Base-by-base conservation (phyloP, 257 asterid species). In the Petunia axillaris region DNA sequence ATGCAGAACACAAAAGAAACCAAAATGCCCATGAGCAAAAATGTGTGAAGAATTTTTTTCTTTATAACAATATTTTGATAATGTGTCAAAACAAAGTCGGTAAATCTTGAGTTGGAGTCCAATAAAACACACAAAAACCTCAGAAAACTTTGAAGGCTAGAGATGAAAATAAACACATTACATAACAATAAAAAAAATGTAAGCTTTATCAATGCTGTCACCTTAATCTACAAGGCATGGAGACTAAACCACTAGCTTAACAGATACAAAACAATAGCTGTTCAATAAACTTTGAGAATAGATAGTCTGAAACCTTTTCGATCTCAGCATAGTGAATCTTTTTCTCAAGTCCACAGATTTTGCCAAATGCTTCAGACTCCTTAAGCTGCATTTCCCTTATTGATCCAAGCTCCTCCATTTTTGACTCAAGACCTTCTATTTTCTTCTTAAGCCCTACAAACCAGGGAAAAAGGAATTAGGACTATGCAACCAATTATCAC, bases 361-460 rank as follows among this genome's bases (percentile, higher is more conserved):
- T 93, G 63, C 97, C 98, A 65, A 98, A 93, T 81, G 94, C 95
- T 86, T 93, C 98, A 55, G 99, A 96, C 87, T 91, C 98, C 90
- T 89, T 93, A 46, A 94, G 98, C 89, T 96, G 96, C 97, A 96
- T 88, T 81, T 96, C 99, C 88, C 99, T 89, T 83, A 96, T 89
- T 81, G 99, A 94, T 68, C 98, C 99, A 83, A 96, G 98, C 87
- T 90, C 91, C 88, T 91, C 98, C 91, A 93, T 80, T 48, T 92
- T 91, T 14, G 91, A 81, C 89, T 96, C 99, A 82, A 88, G 87
- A 39, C 87, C 94, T 76, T 90, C 98, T 71, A 91, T 96, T 82
- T 92, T 91, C 89, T 87, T 92, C 91, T 96, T 96, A 80, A 96
- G 93, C 54, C 91, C 99, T 96, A 85, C 81, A 84, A 64, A 63